These are phyloP conservation scores for Pseudogymnoascus sp. DNA, from an alignment of 2,329 filamentous ascomycete genomes.

Conservation along the genomic window DNA sequence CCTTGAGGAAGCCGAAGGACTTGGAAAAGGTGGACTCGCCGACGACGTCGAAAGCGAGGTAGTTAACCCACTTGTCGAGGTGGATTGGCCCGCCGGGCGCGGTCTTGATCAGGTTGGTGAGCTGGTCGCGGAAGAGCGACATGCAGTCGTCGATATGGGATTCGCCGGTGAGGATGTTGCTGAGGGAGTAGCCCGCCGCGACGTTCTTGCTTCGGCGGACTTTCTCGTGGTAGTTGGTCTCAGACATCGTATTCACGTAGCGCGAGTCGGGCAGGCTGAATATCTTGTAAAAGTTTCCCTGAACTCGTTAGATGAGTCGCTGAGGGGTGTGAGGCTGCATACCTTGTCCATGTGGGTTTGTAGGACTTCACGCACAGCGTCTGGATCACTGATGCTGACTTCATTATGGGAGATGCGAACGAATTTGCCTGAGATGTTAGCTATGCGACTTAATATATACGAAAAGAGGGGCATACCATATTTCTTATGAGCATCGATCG, in stretches of 20 bases:
- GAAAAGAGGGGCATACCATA: slow-evolving; percentile 26
- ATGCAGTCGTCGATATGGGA: slow-evolving; percentile 24
- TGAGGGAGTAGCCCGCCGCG: slow-evolving; percentile 26
- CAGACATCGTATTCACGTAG: slow-evolving; percentile 34
- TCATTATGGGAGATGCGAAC: slow-evolving; percentile 37
- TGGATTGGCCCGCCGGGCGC: slow-evolving; percentile 22
- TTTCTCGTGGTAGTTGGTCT: slow-evolving; percentile 29
- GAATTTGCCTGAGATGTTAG: slow-evolving; percentile 27
- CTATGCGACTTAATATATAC: background rate
- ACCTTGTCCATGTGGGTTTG: slow-evolving; percentile 29
- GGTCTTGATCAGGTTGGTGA: slow-evolving; percentile 20
- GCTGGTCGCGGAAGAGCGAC: slow-evolving; percentile 20
- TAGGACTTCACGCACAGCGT: slow-evolving; percentile 32
- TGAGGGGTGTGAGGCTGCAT: background rate
- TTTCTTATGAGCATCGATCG: slow-evolving; percentile 31
- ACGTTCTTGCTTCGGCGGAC: slow-evolving; percentile 28
- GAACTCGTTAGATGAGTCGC: background rate
- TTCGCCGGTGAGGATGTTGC: slow-evolving; percentile 24
- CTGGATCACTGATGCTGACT: slow-evolving; percentile 35
- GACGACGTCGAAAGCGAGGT: slow-evolving; percentile 29
- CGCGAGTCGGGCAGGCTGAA: slow-evolving; percentile 33
- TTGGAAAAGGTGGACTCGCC: slow-evolving; percentile 29
- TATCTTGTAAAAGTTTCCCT: slow-evolving; percentile 29
- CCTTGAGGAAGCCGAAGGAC: slow-evolving; percentile 29
- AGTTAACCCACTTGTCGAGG: slow-evolving; percentile 35